Percentiles rank a stretch among this genome's conserved stretches.
Evolutionary conservation across 192 early-diverging fungal species (phyloP).

Genomic region (Coemansia guatemalensis): DNA sequence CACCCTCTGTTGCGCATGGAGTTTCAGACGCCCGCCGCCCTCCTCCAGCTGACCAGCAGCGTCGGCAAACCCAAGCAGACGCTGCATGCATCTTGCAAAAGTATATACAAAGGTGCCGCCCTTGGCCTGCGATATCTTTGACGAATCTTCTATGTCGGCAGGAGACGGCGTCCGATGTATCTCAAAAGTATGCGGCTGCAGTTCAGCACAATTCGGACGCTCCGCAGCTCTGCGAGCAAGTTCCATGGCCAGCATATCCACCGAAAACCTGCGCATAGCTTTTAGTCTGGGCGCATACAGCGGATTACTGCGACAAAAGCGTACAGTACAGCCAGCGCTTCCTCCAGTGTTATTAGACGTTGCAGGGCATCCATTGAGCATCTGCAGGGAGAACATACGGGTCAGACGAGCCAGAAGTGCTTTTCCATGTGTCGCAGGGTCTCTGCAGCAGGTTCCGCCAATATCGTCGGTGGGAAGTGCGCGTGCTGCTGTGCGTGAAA

Average conservation of each 20-base stretch:
- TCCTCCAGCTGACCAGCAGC: constrained; percentile 10
- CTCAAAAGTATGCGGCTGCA: constrained; percentile 22
- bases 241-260: constrained; percentile 22
- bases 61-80: constrained; percentile 2
- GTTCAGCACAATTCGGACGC: not conserved
- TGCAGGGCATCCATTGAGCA: constrained; percentile 14
- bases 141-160: not conserved
- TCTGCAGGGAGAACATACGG: constrained; percentile 15
- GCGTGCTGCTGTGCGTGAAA: not conserved
- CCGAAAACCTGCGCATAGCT: not conserved
- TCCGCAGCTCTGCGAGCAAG: constrained; percentile 21
- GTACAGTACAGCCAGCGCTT: constrained; percentile 5
- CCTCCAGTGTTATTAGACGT: too few species aligned
- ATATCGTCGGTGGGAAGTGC: too few species aligned
- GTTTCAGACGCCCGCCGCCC: not conserved
- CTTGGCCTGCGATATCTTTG: not conserved
- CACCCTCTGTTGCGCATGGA: too few species aligned
- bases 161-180: not conserved
- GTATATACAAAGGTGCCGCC: constrained; percentile 10
- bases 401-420: not conserved
- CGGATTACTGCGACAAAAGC: constrained; percentile 25
- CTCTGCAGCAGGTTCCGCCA: too few species aligned
- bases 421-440: not conserved
- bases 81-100: constrained; percentile 12
- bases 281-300: constrained; percentile 6